Evolutionary conservation across 805 yeast genomes (phyloP).

Genomic region (Millerozyma acaciae): DNA sequence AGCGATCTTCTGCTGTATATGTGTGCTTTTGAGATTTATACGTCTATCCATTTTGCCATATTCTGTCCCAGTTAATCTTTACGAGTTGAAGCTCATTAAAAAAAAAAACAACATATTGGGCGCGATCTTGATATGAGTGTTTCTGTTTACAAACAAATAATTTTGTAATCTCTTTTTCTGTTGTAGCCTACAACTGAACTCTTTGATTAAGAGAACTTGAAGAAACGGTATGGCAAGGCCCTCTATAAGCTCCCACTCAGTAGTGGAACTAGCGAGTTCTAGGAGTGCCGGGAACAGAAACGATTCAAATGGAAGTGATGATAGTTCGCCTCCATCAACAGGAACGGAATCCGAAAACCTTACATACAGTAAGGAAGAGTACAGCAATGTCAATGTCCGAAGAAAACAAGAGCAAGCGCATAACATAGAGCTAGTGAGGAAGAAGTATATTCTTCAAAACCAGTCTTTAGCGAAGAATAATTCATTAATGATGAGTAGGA

Average conservation of each 20-base stretch:
- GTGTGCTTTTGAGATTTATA: conserved; percentile 1
- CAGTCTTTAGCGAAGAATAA: conserved; percentile 57
- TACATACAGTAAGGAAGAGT: too few species aligned
- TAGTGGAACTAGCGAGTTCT: conserved; percentile 11
- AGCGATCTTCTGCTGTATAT: conserved; percentile 25
- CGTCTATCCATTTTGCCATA: conserved; percentile 3
- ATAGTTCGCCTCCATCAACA: background rate
- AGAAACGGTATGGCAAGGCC: conserved; percentile 15
- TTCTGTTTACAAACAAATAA: background rate
- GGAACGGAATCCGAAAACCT: background rate
- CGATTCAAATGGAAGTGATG: background rate
- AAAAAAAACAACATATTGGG: background rate
- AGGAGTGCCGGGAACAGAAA: conserved; percentile 2
- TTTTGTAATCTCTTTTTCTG: background rate
- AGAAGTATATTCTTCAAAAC: conserved; percentile 46
- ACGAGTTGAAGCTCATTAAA: background rate
- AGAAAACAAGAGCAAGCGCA: conserved; percentile 1
- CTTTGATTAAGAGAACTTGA: background rate
- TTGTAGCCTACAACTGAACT: background rate
- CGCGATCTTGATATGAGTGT: too few species aligned
- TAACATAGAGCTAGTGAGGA: conserved; percentile 16
- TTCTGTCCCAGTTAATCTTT: background rate
- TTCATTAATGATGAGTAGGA: conserved; percentile 46
- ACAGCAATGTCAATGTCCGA: too few species aligned
- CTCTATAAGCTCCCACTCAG: conserved; percentile 13